Evolutionary conservation across 805 yeast species (phyloP).

Genomic region (Wickerhamiella kazuoi): DNA sequence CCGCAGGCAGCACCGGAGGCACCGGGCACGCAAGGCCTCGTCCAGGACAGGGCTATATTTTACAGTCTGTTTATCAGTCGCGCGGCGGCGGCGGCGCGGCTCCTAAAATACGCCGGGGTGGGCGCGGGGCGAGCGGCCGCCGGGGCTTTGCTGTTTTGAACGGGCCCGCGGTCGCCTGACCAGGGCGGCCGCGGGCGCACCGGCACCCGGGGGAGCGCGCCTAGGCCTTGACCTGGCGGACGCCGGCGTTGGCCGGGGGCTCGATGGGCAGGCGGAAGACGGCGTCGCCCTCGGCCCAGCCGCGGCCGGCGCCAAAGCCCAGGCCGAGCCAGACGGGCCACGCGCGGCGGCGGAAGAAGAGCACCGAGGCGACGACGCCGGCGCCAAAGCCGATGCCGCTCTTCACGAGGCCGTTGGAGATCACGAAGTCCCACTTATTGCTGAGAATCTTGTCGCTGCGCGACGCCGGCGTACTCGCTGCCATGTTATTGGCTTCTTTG

Average conservation of each 20-base stretch:
- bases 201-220: too few relatives aligned
- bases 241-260: slow-evolving; percentile 15
- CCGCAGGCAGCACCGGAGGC: too few relatives aligned
- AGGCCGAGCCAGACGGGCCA: slow-evolving; percentile 97
- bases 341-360: slow-evolving; percentile 80
- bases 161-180: too few relatives aligned
- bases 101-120: too few relatives aligned
- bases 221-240: slow-evolving; percentile 16
- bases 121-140: too few relatives aligned
- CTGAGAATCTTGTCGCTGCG: slow-evolving; percentile 16
- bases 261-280: slow-evolving; percentile 43
- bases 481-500: slow-evolving; percentile 1
- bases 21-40: too few relatives aligned
- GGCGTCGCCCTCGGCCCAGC: slow-evolving; percentile 96
- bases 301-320: slow-evolving; percentile 96
- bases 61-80: too few relatives aligned
- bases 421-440: slow-evolving; percentile 75
- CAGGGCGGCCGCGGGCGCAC: too few relatives aligned
- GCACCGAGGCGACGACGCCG: slow-evolving; percentile 83
- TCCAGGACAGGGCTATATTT: too few relatives aligned
- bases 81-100: too few relatives aligned
- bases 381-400: slow-evolving; percentile 93
- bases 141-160: too few relatives aligned
- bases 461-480: not conserved
- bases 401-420: slow-evolving; percentile 85